Base-by-base conservation (phyloP, 768 basidiomycete species). In the Tubosaeta sp. region DNA sequence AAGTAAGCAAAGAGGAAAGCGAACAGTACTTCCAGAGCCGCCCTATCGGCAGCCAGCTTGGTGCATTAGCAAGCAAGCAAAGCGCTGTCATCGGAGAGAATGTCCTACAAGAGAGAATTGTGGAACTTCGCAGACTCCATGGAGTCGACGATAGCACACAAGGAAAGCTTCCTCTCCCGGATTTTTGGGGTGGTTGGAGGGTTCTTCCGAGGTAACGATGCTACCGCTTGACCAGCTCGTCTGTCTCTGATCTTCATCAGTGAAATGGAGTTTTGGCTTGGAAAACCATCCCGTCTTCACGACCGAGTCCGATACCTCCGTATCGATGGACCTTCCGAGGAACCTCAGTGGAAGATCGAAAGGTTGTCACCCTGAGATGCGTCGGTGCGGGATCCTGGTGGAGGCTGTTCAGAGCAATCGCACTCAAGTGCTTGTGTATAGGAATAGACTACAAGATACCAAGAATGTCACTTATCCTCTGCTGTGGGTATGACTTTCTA, bases 211-310 rank as follows among this genome's bases (percentile, higher is more conserved):
- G 78, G 92, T 95, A 59, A 38, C n/a, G 18, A 34, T 32, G 18
- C 10, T 6, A 24, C 16, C 21, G 38, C 3, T 32, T 25, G 27
- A 25, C 22, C 12, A 24, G n/a, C 3, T 34, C 35, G 22, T 35
- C 21, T 13, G 8, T 9, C 19, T 31, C 55, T 62, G 41, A 67
- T 39, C 16, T 44, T 31, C 4, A 45, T 34, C 61, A 96, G 94
- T 53, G 95, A 98, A 71, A 77, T 98, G 45, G 95, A 98, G 65
- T 97, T 97, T 67, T 97, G 95, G 95, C 78, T 81, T n/a, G 95
- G 95, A 27, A 88, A 93, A 61, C 90, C 91, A n/a, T 94, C 91
- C 22, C 80, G 95, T 34, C 73, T 97, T 44, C 94, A 97, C 59
- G 94, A 97, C 67, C 84, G 94, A 39, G 81, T 95, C 53, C 82